Base-by-base conservation (phyloP, 1,139 yeast species). In the Candida buenavistaensis region DNA sequence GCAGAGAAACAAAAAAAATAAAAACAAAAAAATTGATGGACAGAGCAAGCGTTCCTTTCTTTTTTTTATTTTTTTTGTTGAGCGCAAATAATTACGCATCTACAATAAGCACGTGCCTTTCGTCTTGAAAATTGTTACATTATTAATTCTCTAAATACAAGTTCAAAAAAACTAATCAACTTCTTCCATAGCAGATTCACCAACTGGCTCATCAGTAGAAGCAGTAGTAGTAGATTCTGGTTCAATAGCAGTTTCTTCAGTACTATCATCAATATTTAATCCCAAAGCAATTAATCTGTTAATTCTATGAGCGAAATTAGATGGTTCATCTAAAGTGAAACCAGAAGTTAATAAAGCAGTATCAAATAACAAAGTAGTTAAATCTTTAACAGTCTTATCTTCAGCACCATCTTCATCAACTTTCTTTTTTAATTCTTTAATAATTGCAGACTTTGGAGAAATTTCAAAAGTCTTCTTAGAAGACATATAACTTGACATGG, bases 401-500 rank as follows among this genome's bases (percentile, higher is more conserved):
- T 88, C 95, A 50, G 94, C 89, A 70, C 97, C 97, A 55, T 88
- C 95, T 50, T 87, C 82, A 56, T 89, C 97, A 61, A 92, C 97
- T 82, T 92, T 92, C 69, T 84, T 78, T 78, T 81, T 89, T 73
- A 94, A 85, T 73, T 92, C 98, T 73, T 75, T 82, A 68, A 94
- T 92, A 65, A 92, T 92, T 49, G 96, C 72, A 52, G 97, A 90
- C 68, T 80, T 84, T 73, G 99, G 97, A 60, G 97, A 92, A 57
- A 92, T 89, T 78, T 94, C 99, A 60, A 92, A 88, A 57, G 94
- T 92, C 84, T 92, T 92, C 89, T 94, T 94, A 40, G 98, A 92
- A 31, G 98, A 85, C 99, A 92, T 94, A 94, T 92, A 92, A 46
- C 96, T 82, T 34, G 97, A 89, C 98, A 94, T 92, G 55, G 96